phyloP scores from a whole-genome alignment of 140 eudicot species.

The Bidens hawaiensis region DNA sequence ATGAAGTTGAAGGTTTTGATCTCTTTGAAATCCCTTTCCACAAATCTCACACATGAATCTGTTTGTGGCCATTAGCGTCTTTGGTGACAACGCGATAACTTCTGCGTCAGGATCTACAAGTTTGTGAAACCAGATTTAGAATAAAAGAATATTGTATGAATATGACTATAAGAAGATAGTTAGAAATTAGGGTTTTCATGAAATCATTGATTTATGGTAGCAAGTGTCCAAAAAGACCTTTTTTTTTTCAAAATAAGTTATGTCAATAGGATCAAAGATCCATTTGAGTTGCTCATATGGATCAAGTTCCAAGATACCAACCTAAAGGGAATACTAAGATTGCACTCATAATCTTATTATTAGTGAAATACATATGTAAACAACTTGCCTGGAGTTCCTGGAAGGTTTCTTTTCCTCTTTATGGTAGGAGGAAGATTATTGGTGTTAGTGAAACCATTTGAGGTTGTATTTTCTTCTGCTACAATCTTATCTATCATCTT shows the following conservation, averaged over 20 bases:
- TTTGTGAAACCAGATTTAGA: not conserved
- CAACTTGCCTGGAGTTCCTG: constrained; percentile 82
- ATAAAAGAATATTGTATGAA: not conserved
- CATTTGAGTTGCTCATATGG: not conserved
- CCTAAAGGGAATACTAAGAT: not conserved
- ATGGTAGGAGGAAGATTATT: constrained; percentile 40
- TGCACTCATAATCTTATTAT: not conserved
- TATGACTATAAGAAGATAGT: not conserved
- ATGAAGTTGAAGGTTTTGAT: constrained; percentile 91
- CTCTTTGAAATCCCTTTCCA: constrained; percentile 96
- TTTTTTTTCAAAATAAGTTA: too few relatives aligned
- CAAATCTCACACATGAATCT: constrained; percentile 94
- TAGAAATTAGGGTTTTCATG: not conserved
- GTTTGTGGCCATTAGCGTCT: constrained; percentile 95
- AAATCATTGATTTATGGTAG: not conserved
- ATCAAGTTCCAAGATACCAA: not conserved
- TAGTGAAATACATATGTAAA: not conserved
- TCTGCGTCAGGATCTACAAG: constrained; percentile 88
- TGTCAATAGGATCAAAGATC: not conserved
- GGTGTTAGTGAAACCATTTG: constrained; percentile 43
- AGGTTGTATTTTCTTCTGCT: constrained; percentile 42
- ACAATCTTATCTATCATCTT: constrained; percentile 37
- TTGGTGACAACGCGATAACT: constrained; percentile 87
- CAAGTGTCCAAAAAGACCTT: not conserved
- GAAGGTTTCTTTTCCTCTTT: constrained; percentile 92